Evolutionary conservation across 2,329 filamentous ascomycete genomes (phyloP).

Genomic region (Fusarium ramigenum): DNA sequence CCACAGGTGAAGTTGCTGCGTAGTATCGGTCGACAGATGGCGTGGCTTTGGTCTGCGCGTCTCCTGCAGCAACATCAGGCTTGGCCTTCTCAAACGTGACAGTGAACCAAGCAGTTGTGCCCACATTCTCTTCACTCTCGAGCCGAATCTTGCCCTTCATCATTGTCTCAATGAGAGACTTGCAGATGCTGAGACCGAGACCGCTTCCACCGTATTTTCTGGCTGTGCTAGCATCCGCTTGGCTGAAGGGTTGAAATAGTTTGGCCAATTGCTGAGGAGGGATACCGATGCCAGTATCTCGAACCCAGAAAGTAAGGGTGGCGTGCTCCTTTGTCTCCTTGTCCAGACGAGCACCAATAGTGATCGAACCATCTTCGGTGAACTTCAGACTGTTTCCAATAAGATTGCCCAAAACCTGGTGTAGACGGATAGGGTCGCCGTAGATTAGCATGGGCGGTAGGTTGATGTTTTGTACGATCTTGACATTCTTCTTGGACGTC

Average conservation of each 20-base stretch:
- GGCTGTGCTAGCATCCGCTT: slow-evolving; percentile 90
- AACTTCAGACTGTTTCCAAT: slow-evolving; percentile 96
- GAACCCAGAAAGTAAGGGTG: slow-evolving; percentile 83
- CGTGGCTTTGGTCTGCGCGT: slow-evolving; percentile 54
- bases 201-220: slow-evolving; percentile 93
- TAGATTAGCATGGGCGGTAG: slow-evolving; percentile 77
- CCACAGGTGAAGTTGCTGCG: slow-evolving; percentile 44
- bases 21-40: slow-evolving; percentile 50
- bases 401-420: slow-evolving; percentile 80
- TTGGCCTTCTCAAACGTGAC: slow-evolving; percentile 86
- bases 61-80: slow-evolving; percentile 65
- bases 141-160: slow-evolving; percentile 88
- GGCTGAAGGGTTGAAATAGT: slow-evolving; percentile 90
- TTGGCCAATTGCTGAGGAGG: slow-evolving; percentile 83
- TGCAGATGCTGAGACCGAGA: slow-evolving; percentile 91
- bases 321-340: slow-evolving; percentile 75
- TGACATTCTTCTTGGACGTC: slow-evolving; percentile 69
- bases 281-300: slow-evolving; percentile 92
- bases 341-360: slow-evolving; percentile 79
- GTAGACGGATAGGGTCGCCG: slow-evolving; percentile 72
- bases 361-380: slow-evolving; percentile 86
- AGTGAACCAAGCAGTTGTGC: slow-evolving; percentile 80
- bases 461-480: slow-evolving; percentile 75
- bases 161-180: slow-evolving; percentile 90
- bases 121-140: slow-evolving; percentile 76